Evolutionary conservation across 192 early-diverging fungal species (phyloP).

Genomic region (Coemansia sp.): DNA sequence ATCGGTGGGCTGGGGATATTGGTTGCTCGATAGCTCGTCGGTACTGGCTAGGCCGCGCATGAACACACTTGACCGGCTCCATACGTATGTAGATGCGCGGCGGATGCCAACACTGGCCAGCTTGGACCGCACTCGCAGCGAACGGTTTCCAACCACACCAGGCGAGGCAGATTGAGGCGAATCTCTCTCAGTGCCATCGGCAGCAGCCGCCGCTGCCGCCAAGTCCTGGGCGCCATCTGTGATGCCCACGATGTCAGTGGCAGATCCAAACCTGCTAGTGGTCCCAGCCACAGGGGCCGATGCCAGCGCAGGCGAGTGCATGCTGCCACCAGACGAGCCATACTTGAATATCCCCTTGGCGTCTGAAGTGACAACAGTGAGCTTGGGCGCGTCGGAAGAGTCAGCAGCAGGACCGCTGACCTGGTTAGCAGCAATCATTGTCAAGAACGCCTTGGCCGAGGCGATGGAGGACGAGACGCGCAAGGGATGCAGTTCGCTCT

Average conservation of each 20-base stretch:
- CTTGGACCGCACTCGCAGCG: constrained; percentile 41
- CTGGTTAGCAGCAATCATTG: constrained; percentile 39
- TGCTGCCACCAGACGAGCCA: neutral
- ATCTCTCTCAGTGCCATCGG: neutral
- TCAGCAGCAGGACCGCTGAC: neutral
- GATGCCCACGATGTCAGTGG: neutral
- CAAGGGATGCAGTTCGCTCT: neutral
- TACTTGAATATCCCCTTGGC: neutral
- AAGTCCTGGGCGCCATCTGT: neutral
- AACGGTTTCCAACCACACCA: constrained; percentile 23
- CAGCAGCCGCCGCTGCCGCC: no score
- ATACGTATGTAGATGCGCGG: constrained; percentile 54
- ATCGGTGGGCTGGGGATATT: neutral
- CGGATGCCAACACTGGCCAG: constrained; percentile 45
- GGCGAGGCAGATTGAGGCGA: constrained; percentile 10
- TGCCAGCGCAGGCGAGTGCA: constrained; percentile 3
- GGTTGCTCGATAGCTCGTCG: constrained; percentile 33
- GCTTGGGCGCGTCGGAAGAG: neutral
- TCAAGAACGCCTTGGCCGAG: constrained; percentile 50
- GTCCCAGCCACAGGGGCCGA: constrained; percentile 17
- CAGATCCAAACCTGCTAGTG: neutral
- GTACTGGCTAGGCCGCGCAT: constrained; percentile 45
- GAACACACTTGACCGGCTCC: constrained; percentile 52
- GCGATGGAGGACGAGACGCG: constrained; percentile 41
- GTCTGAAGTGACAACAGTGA: constrained; percentile 19